Evolutionary conservation across 2,329 filamentous ascomycete genomes (phyloP), one percentile per base, ranked within the genome.

Genomic region (Fusarium nygamai): DNA sequence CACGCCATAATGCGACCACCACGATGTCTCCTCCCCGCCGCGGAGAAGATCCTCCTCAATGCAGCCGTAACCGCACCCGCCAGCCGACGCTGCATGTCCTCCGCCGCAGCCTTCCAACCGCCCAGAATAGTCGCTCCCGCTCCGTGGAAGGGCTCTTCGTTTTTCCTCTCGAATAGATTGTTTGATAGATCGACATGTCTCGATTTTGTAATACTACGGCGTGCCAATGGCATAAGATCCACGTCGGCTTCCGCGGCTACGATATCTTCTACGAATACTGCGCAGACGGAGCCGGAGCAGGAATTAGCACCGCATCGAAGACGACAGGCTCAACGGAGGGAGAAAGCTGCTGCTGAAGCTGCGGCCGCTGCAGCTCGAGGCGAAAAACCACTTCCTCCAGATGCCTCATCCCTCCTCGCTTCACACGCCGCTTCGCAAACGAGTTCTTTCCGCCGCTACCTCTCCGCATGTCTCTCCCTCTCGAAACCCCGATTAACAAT

Each of bases 401-500:
- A 86, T 80, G 86, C 88, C 24, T 92, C 90, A 8, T 88, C 89
- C 9, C 82, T 87, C 22, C 86, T 92, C 29, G 86, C 89, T 44
- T 84, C 84, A 56, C 84, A 83, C 54, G 90, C 87, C 64, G 87
- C 85, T 53, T 83, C 83, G 56, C 87, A 86, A 62, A 88, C 83
- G 13, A 80, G 85, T 73, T 90, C 90, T 22, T 65, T 89, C 60
- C 88, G 89, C 31, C 93, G 95, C 65, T 88, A 90, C 63, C 81
- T 96, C 73, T 93, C 95, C 29, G 92, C 94, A 36, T 94, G 94
- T 78, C 92, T 99, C 72, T 94, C 96, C 33, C 91, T 99, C 75
- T 93, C 95, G n/a, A 99, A 99, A 82, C 96, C 96, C 8, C 94
- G 96, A 61, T 91, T 99, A 56, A 96, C 94, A 13, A 93, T 97